Evolutionary conservation across 2,329 filamentous ascomycete species (phyloP), one percentile per base, ranked within the genome.

Genomic region (Rosellinia necatrix): DNA sequence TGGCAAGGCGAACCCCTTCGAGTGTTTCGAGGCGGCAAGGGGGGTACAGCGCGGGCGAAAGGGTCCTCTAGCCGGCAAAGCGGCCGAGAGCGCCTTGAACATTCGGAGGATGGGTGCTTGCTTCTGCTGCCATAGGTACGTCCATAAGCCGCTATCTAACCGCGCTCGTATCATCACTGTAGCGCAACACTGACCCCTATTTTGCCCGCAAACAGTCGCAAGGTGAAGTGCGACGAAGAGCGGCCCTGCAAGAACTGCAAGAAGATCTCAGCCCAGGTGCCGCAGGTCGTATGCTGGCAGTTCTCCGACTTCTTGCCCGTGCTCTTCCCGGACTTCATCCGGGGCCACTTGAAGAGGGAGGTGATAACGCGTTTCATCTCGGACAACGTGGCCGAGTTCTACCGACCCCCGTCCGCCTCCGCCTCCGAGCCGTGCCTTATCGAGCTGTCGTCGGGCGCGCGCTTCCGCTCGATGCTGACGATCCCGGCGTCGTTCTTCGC

Each of bases 281-380:
- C 81, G 1, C 78, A 82, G 63, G 76, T 81, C 17, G 74, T 85
- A 21, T 85, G 82, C 70, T 84, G 82, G 82, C 80, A 81, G 65
- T 84, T 85, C 56, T 74, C 76, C 35, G 81, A 84, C 65, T 85
- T 85, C 56, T 58, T 80, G 6, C 72, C 74, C 0, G 73, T 79
- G 2, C 64, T 85, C 22, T 84, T 84, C 53, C 82, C 82, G 4
- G 71, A 72, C 7, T 78, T 83, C 53, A 77, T 84, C 30, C 74
- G 81, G 6, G 65, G 65, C 0, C 82, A 84, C 64, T 76, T 85
- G 56, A 71, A 68, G 41, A 79, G 77, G 60, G 79, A 82, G 2
- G 74, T 77, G 57, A 80, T 84, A 72, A 58, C 66, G 8, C 68
- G 64, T 38, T 84, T 83, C 64, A 64, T 82, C 17, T 66, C 66